Evolutionary conservation across 306 rosid genomes (phyloP).

Genomic region (Quillaja saponaria): DNA sequence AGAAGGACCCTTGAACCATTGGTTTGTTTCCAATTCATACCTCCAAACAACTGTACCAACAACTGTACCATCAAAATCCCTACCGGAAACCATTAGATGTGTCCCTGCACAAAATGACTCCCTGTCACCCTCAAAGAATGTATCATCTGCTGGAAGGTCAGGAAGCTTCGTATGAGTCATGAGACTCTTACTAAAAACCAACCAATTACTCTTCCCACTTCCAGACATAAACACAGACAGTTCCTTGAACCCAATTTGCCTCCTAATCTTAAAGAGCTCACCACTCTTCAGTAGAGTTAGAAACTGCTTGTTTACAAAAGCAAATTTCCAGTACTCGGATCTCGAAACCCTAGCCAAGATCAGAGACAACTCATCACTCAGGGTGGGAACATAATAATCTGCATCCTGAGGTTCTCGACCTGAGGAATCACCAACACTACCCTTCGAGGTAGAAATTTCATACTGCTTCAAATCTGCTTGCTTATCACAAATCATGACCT

Average conservation of each 20-base stretch:
- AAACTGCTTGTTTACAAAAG: conserved; percentile 59
- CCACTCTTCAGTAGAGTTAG: conserved; percentile 48
- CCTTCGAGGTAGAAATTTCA: background rate
- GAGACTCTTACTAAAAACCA: conserved; percentile 63
- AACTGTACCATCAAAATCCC: conserved; percentile 54
- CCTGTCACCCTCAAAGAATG: conserved; percentile 55
- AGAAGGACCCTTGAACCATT: conserved; percentile 68
- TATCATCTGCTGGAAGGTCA: conserved; percentile 48
- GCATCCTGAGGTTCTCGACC: conserved; percentile 74
- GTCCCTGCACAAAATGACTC: conserved; percentile 83
- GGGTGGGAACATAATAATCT: conserved; percentile 59
- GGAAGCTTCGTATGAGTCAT: conserved; percentile 59
- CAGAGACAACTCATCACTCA: conserved; percentile 63
- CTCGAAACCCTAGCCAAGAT: conserved; percentile 74
- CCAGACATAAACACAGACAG: conserved; percentile 74
- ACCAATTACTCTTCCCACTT: conserved; percentile 67
- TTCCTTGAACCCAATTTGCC: conserved; percentile 54
- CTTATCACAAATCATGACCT: conserved; percentile 21
- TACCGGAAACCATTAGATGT: conserved; percentile 70
- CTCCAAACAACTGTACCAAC: conserved; percentile 70
- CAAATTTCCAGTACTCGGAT: conserved; percentile 61
- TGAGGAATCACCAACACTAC: conserved; percentile 48
- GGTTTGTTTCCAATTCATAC: conserved; percentile 45
- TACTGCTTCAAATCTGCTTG: background rate
- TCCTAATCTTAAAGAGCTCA: conserved; percentile 65